These are phyloP conservation scores for Diaporthe destruens DNA, from an alignment of 2,329 filamentous ascomycete genomes.

Conservation along the genomic window DNA sequence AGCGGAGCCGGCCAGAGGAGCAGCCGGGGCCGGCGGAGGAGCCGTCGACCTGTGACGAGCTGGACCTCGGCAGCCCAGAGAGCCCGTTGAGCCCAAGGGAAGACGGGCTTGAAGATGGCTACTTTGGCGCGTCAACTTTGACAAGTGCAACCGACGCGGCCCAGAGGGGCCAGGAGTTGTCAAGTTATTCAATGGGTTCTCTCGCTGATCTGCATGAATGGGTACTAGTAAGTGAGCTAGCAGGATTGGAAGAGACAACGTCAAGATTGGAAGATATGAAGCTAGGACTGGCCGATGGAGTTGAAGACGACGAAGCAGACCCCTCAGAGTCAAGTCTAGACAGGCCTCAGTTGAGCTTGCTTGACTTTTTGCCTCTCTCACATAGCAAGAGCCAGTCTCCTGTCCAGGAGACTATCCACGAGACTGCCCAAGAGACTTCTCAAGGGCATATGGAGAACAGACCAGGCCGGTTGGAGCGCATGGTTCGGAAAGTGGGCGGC, in stretches of 20 bases:
- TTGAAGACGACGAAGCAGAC: not conserved
- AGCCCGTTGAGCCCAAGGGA: not conserved
- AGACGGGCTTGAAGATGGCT: no score
- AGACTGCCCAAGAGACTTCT: no score
- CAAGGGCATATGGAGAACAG: no score
- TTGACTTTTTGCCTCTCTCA: not conserved
- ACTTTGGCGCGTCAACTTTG: not conserved
- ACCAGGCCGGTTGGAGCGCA: not conserved
- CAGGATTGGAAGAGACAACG: not conserved
- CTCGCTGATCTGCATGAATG: not conserved
- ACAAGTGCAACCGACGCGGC: not conserved
- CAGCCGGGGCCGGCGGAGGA: not conserved
- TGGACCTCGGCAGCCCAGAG: not conserved
- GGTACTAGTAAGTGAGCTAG: no score
- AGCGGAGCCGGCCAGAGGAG: not conserved
- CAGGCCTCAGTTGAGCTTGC: not conserved
- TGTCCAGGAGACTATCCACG: no score
- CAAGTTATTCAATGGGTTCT: no score
- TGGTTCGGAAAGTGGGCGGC: not conserved
- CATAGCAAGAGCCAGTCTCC: not conserved
- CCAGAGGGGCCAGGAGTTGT: not conserved
- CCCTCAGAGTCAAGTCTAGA: not conserved
- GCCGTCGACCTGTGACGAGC: not conserved
- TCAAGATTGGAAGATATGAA: not conserved
- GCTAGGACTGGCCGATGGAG: not conserved